Base-by-base conservation (phyloP, 2,329 filamentous ascomycete genomes). In the Colletotrichum sp. region DNA sequence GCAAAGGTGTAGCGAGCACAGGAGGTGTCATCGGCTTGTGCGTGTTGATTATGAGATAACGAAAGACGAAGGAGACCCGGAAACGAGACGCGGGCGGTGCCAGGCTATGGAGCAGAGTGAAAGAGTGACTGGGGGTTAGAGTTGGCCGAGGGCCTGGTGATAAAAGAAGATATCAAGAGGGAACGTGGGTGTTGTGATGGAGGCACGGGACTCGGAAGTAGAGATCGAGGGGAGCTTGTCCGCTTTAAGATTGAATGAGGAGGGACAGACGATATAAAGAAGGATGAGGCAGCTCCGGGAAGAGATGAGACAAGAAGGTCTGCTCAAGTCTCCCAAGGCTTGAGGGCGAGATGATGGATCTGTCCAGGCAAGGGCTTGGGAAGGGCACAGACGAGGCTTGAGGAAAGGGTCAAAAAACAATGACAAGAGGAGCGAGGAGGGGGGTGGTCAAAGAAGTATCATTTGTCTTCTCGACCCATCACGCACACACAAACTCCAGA, bases 241-340 rank as follows among this genome's bases (percentile, higher is more conserved):
- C 79, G 72, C 76, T 81, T 81, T 81, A 80, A 81, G 79, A 80
- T 74, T 72, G 78, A 76, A 68, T 34, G 79, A 78, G 75, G 72
- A 28, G 60, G 74, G 77, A 68, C 74, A 67, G 68, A 68, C 68
- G 63, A 64, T 68, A 57, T 59, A 71, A 72, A 68, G 68, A 73
- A 75, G 70, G 69, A 63, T 66, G 52, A 77, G 36, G 68, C 60
- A 70, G 75, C 59, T 60, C 66, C 70, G 69, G 60, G 75, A 71
- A 59, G 73, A 70, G 72, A 74, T 76, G 66, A 77, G 76, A 76
- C 76, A 73, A 39, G 55, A 66, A 76, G 30, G 59, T 62, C 62
- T 71, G 67, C 30, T 32, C 52, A 44, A 75, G 66, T 76, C 71
- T 68, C 71, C 55, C 74, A 72, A 70, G 65, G 66, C 60, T 69